Conservation (phyloP, 345 rosid genomes). For the Arabis hirsuta region DNA sequence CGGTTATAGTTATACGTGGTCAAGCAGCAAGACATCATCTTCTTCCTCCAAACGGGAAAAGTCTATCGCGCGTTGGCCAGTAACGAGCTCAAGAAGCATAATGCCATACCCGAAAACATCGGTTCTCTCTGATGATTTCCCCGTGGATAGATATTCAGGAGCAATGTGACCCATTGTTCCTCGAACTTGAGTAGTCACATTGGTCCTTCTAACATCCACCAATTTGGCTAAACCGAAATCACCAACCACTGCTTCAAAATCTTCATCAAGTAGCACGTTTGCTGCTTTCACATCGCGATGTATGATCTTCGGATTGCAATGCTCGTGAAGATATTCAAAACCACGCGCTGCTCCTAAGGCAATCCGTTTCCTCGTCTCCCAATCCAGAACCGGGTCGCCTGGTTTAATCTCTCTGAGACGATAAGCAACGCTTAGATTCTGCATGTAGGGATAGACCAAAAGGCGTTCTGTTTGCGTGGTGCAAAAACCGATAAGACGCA, state of each 20-base stretch:
- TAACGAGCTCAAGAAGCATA: constrained; percentile 96
- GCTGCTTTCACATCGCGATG: constrained; percentile 99
- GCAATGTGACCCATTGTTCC: constrained; percentile 99
- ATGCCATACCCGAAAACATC: constrained; percentile 98
- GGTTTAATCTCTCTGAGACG: constrained; percentile 85
- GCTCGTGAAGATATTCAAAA: constrained; percentile 95
- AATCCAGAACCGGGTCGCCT: constrained; percentile 75
- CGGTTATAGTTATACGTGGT: constrained; percentile 62
- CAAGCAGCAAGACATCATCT: constrained; percentile 90
- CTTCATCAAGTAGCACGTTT: constrained; percentile 86
- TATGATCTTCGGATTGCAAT: constrained; percentile 95
- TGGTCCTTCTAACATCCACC: constrained; percentile 85
- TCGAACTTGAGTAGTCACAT: constrained; percentile 96
- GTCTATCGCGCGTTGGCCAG: constrained; percentile 98
- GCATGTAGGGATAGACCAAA: constrained; percentile 92
- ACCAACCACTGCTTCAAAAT: constrained; percentile 97
- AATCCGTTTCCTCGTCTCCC: constrained; percentile 82
- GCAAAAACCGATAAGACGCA: constrained; percentile 91
- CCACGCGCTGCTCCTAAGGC: constrained; percentile 97
- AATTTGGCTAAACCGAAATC: constrained; percentile 96
- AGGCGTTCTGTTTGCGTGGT: constrained; percentile 93
- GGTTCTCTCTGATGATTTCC: constrained; percentile 93
- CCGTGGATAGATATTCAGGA: constrained; percentile 94
- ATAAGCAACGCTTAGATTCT: constrained; percentile 89
- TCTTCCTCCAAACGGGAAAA: constrained; percentile 97